These are phyloP conservation scores for Cydonia oblonga DNA, from an alignment of 331 rosid species.

Conservation along the genomic window DNA sequence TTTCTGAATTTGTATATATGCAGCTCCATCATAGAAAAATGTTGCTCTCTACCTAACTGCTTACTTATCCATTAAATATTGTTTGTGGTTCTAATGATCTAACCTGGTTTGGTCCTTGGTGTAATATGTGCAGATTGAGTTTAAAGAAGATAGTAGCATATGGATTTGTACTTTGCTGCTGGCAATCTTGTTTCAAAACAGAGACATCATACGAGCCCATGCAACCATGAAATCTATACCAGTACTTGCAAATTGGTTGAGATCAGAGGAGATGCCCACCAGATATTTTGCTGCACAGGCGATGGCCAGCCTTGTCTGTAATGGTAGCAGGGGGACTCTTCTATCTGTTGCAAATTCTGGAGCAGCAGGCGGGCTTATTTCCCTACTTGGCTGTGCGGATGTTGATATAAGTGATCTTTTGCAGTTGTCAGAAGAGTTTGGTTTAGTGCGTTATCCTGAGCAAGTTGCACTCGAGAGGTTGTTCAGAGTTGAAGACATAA, in stretches of 20 bases:
- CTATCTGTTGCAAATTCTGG: constrained; percentile 96
- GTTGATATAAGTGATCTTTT: constrained; percentile 79
- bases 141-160: constrained; percentile 81
- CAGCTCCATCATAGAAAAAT: not conserved
- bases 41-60: not conserved
- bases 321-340: constrained; percentile 98
- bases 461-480: constrained; percentile 90
- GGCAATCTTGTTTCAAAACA: constrained; percentile 83
- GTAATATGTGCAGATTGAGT: constrained; percentile 52
- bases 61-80: not conserved
- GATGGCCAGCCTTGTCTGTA: constrained; percentile 88
- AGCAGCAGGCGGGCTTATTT: constrained; percentile 88
- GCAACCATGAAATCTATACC: constrained; percentile 77
- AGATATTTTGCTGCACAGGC: constrained; percentile 96
- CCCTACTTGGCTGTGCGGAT: constrained; percentile 95
- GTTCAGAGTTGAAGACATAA: constrained; percentile 96
- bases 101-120: constrained; percentile 11
- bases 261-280: constrained; percentile 69
- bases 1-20: not conserved
- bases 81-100: constrained; percentile 1
- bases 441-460: constrained; percentile 78
- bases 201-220: constrained; percentile 91
- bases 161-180: constrained; percentile 83
- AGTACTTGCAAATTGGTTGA: constrained; percentile 72
- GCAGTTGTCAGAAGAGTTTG: constrained; percentile 86